Evolutionary conservation across 352 stramenopile genomes (phyloP).

Genomic region (Phytophthora fragariae): DNA sequence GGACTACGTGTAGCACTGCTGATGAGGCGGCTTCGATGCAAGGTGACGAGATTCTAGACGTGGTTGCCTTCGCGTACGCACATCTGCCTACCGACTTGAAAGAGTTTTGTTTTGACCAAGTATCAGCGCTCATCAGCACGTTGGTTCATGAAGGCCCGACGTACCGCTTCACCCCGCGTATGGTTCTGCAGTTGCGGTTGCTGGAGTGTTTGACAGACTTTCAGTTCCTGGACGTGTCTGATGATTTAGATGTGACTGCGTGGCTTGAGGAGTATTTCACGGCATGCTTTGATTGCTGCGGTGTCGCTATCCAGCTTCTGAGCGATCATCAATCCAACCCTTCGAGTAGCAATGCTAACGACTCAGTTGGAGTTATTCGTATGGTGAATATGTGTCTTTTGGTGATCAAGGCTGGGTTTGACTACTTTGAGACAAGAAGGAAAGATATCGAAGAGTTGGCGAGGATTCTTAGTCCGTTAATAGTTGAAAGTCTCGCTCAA

Average conservation of each 20-base stretch:
- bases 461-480: conserved; percentile 15
- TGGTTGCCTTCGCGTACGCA: conserved; percentile 3
- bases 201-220: conserved; percentile 10
- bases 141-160: conserved; percentile 22
- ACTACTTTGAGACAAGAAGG: conserved; percentile 23
- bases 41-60: neutral
- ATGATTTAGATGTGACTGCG: conserved; percentile 1
- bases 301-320: conserved; percentile 20
- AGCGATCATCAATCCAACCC: neutral
- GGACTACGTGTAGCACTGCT: neutral
- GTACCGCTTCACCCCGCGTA: conserved; percentile 11
- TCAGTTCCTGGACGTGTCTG: conserved; percentile 16
- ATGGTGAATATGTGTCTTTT: conserved; percentile 31
- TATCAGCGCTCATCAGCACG: conserved; percentile 10
- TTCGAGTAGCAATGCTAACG: neutral
- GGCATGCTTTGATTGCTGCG: conserved; percentile 28
- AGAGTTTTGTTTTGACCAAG: conserved; percentile 16
- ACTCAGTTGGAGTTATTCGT: conserved; percentile 12
- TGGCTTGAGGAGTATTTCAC: conserved; percentile 22
- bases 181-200: conserved; percentile 17
- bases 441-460: conserved; percentile 8
- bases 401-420: conserved; percentile 23
- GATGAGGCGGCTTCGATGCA: neutral
- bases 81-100: conserved; percentile 9
- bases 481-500: conserved; percentile 10